Conservation (phyloP, 768 basidiomycete species). For the Tulasnella sp. region DNA sequence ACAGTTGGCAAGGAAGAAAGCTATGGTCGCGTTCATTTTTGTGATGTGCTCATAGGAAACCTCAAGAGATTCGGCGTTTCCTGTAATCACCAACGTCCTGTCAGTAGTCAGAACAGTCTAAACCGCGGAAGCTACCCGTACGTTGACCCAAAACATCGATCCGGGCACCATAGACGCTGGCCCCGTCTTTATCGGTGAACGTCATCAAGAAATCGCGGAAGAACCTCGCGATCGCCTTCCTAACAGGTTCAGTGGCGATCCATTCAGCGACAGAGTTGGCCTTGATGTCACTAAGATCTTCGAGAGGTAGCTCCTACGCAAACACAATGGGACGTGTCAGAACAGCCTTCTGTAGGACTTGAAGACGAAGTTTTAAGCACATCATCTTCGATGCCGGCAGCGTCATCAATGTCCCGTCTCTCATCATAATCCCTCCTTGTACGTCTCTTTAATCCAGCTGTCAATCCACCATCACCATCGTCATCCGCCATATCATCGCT, state of each 20-base stretch:
- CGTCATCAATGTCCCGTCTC: constrained; percentile 77
- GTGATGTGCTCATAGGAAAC: constrained; percentile 95
- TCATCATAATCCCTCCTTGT: constrained; percentile 92
- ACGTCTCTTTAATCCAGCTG: constrained; percentile 63
- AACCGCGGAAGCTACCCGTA: constrained; percentile 31
- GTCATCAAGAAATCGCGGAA: constrained; percentile 95
- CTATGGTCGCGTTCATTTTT: constrained; percentile 84
- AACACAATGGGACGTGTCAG: background rate
- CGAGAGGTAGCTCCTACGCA: constrained; percentile 77
- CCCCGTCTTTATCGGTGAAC: constrained; percentile 83
- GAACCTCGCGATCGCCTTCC: constrained; percentile 79
- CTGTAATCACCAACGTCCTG: constrained; percentile 37
- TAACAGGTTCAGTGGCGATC: constrained; percentile 89
- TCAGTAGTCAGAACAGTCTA: no score
- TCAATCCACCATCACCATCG: constrained; percentile 49
- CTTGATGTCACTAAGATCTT: constrained; percentile 96
- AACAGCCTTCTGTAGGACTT: background rate
- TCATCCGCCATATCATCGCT: constrained; percentile 72
- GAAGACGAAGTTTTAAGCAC: no score
- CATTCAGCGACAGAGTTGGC: constrained; percentile 95
- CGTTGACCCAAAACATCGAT: constrained; percentile 93
- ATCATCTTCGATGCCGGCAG: constrained; percentile 65
- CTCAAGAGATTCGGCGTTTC: constrained; percentile 94
- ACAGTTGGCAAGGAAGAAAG: constrained; percentile 94
- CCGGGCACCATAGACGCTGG: constrained; percentile 88